A percentile compares a stretch with the other conserved stretches of the same genome.
These are phyloP conservation scores for Thoreauomyces humboldtii DNA, from an alignment of 192 early-diverging fungal genomes.

Conservation along the genomic window DNA sequence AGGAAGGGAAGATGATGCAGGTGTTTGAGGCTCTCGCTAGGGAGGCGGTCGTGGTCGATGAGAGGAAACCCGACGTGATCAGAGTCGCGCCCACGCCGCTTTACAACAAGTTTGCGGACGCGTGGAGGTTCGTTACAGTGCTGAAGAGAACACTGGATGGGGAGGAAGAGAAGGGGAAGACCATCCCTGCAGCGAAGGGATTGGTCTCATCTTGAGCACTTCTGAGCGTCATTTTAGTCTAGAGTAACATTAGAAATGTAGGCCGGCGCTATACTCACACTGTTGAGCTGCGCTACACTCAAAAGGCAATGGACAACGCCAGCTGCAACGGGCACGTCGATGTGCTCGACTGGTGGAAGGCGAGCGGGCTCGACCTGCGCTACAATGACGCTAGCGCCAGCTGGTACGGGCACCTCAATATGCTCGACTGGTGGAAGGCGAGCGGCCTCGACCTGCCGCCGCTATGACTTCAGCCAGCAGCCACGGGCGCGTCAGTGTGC, in stretches of 20 bases:
- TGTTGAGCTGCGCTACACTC: not conserved
- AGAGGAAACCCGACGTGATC: constrained; percentile 88
- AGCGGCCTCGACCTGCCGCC: not conserved
- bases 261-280: no score
- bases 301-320: not conserved
- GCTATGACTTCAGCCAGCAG: not conserved
- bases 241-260: no score
- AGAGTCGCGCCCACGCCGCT: constrained; percentile 86
- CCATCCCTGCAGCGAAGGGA: not conserved
- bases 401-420: constrained; percentile 7
- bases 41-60: constrained; percentile 78
- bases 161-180: not conserved
- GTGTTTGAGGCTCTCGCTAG: constrained; percentile 62
- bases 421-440: not conserved
- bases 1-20: constrained; percentile 52
- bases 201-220: no score
- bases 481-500: not conserved
- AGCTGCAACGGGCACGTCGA: not conserved
- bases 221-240: no score
- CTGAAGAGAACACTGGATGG: constrained; percentile 41
- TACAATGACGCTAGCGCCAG: not conserved
- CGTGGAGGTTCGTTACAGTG: constrained; percentile 60
- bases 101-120: constrained; percentile 86
- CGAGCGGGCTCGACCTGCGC: not conserved
- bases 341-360: constrained; percentile 1